These are phyloP conservation scores for Hanseniaspora guilliermondii DNA, from an alignment of 805 yeast species.

Conservation along the genomic window DNA sequence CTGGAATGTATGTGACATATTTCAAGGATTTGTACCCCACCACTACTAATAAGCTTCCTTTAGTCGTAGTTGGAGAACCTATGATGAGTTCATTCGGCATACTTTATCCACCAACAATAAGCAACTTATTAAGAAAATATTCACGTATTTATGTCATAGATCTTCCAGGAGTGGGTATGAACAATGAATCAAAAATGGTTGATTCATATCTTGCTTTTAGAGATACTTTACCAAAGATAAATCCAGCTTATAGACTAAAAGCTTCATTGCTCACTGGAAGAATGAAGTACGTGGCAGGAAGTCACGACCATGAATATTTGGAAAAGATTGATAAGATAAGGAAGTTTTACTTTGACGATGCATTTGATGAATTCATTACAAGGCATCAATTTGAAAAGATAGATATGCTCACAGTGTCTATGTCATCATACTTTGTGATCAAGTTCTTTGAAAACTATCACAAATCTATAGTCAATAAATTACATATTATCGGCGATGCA, in stretches of 20 bases:
- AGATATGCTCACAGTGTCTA: background rate
- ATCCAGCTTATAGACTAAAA: background rate
- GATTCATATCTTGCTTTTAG: background rate
- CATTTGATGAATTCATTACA: background rate
- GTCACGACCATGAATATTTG: background rate
- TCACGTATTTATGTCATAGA: background rate
- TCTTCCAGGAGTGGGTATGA: background rate
- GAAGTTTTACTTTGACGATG: background rate
- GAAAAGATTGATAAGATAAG: background rate
- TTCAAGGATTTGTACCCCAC: background rate
- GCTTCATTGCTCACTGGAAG: background rate
- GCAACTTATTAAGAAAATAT: background rate
- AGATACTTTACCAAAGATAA: background rate
- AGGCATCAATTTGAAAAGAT: background rate
- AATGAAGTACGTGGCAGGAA: too few relatives aligned
- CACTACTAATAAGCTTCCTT: background rate
- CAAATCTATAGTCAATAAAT: background rate
- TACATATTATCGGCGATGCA: background rate
- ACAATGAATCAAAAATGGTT: background rate
- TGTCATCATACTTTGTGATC: background rate
- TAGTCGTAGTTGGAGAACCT: background rate
- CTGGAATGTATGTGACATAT: background rate
- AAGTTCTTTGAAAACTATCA: background rate
- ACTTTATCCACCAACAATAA: background rate
- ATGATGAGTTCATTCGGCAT: background rate